Percentiles rank a stretch among this genome's conserved stretches.
Conservation (phyloP, 1,284 basidiomycete genomes). For the Ceratobasidium sp. region DNA sequence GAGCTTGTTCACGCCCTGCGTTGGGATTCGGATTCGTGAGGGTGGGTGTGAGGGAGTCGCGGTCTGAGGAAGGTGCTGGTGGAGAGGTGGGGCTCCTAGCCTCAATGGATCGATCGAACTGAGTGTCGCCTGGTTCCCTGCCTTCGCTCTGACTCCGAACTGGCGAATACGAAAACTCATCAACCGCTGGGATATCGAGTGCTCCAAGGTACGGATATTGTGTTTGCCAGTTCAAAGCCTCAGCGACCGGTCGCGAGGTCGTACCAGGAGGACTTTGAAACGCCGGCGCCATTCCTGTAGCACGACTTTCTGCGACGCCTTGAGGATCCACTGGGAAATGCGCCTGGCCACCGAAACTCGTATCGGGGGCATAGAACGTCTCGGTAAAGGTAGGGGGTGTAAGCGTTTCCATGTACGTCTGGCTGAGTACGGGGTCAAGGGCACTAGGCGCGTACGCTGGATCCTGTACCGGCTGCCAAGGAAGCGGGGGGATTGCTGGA, state of each 20-base stretch:
- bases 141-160: conserved; percentile 15
- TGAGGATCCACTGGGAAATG: conserved; percentile 25
- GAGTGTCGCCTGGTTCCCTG: not conserved
- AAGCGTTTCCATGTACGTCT: conserved; percentile 13
- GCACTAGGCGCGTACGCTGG: conserved; percentile 25
- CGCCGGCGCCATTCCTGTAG: conserved; percentile 9
- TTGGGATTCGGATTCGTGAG: conserved; percentile 32
- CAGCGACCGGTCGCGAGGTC: conserved; percentile 1
- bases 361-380: conserved; percentile 27
- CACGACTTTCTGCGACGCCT: conserved; percentile 1
- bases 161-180: conserved; percentile 36
- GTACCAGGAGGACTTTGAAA: conserved; percentile 9
- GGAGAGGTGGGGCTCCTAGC: conserved; percentile 25
- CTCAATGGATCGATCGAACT: conserved; percentile 1
- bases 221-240: conserved; percentile 32
- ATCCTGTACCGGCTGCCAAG: conserved; percentile 36
- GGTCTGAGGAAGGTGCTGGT: conserved; percentile 40
- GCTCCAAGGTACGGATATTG: conserved; percentile 43
- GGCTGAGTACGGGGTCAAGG: conserved; percentile 23
- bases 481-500: conserved; percentile 40
- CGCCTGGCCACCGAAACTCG: conserved; percentile 30
- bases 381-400: conserved; percentile 31
- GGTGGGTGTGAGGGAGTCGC: conserved; percentile 40
- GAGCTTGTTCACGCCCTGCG: conserved; percentile 22
- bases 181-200: conserved; percentile 38